phyloP scores from a whole-genome alignment of 1,284 basidiomycete genomes.

The Pyrrhoderma lamaoense region DNA sequence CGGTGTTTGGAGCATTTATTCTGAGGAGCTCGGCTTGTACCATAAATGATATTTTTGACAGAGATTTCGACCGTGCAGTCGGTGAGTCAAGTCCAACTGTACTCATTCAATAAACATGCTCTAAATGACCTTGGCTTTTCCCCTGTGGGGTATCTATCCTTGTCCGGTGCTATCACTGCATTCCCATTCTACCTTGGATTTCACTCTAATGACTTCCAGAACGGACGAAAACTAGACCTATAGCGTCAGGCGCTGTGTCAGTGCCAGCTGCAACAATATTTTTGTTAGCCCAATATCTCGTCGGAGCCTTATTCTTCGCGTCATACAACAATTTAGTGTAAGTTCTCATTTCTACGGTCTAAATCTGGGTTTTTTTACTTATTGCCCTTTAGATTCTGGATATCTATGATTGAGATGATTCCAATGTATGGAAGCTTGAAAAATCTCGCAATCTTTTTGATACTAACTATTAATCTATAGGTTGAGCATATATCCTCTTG shows the following conservation, averaged over 20 bases:
- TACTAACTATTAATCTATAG: constrained; percentile 5
- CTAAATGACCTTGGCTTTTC: too few relatives aligned
- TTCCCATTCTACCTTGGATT: too few relatives aligned
- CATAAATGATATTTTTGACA: constrained; percentile 35
- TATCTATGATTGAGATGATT: constrained; percentile 40
- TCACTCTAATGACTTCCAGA: constrained; percentile 25
- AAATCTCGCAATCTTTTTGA: neutral
- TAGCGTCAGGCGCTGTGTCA: constrained; percentile 38
- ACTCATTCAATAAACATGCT: too few relatives aligned
- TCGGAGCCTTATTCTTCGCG: constrained; percentile 28
- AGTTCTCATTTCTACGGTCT: constrained; percentile 14
- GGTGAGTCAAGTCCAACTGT: constrained; percentile 15
- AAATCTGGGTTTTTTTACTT: neutral
- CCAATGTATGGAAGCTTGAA: constrained; percentile 30
- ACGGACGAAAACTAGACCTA: constrained; percentile 41
- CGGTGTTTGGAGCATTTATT: neutral
- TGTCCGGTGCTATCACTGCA: too few relatives aligned
- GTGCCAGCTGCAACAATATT: constrained; percentile 36
- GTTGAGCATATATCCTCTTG: constrained; percentile 42
- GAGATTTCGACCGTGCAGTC: constrained; percentile 34
- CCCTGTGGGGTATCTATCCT: too few relatives aligned
- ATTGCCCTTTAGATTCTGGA: constrained; percentile 27
- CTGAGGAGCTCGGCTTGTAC: constrained; percentile 27
- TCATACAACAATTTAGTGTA: constrained; percentile 22
- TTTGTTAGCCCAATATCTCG: constrained; percentile 32